Conservation (phyloP, 2,329 filamentous ascomycete species). For the Trichoderma sp. region DNA sequence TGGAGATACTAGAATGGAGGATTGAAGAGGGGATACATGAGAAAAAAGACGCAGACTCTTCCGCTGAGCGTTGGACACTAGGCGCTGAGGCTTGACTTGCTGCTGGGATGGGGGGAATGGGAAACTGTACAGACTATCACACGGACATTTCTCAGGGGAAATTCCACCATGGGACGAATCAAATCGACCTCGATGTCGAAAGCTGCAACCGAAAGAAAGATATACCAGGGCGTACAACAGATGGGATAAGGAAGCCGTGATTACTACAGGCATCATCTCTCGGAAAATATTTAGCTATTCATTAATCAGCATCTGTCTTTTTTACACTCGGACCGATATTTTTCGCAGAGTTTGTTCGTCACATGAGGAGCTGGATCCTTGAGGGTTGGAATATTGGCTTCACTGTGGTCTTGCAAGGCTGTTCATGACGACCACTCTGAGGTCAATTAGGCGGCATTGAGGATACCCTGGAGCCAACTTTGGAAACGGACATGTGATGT, state of each 20-base stretch:
- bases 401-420: neutral
- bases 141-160: neutral
- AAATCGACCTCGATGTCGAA: neutral
- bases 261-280: neutral
- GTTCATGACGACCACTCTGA: neutral
- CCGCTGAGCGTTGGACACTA: neutral
- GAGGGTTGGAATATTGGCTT: neutral
- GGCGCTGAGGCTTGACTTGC: conserved; percentile 7
- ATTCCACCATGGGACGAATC: neutral
- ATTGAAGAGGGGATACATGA: conserved; percentile 30
- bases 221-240: conserved; percentile 4
- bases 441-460: neutral
- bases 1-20: conserved; percentile 60
- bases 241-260: neutral
- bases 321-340: neutral
- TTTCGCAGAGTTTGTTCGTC: neutral
- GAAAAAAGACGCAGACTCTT: neutral
- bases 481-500: neutral
- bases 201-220: neutral
- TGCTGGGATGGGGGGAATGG: neutral
- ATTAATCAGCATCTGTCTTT: conserved; percentile 3
- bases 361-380: neutral
- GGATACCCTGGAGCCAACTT: neutral
- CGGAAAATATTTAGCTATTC: neutral
- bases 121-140: neutral